A percentile compares a stretch with the other conserved stretches of the same genome.
Evolutionary conservation across 140 eudicot genomes (phyloP).

Genomic region (Flaveria floridana): DNA sequence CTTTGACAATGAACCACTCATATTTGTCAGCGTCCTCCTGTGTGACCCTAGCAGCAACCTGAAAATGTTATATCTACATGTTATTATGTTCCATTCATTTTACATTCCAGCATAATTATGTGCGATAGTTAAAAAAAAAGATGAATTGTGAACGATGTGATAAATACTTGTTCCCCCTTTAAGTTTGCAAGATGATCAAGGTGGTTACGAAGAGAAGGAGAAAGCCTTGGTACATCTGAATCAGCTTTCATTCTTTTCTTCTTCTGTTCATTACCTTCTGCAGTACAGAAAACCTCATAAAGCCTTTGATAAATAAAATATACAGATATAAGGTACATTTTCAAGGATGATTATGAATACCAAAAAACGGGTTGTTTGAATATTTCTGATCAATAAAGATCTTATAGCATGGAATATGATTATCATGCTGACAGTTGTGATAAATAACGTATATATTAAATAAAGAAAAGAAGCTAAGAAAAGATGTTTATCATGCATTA

Average conservation of each 20-base stretch:
- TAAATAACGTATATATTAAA: neutral
- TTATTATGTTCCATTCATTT: slow-evolving; percentile 14
- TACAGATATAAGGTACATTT: neutral
- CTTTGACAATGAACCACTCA: slow-evolving; percentile 95
- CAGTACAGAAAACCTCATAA: slow-evolving; percentile 4
- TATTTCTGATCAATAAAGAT: neutral
- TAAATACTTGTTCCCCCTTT: slow-evolving; percentile 82
- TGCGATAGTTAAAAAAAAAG: neutral
- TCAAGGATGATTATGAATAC: slow-evolving; percentile 7
- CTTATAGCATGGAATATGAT: slow-evolving; percentile 15
- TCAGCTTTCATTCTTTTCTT: slow-evolving; percentile 82
- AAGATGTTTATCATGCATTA: neutral
- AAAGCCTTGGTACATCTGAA: slow-evolving; percentile 64
- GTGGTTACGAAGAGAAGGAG: slow-evolving; percentile 75
- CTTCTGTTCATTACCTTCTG: slow-evolving; percentile 93
- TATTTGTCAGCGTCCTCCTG: slow-evolving; percentile 83
- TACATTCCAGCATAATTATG: slow-evolving; percentile 14
- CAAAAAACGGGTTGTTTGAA: neutral
- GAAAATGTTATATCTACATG: slow-evolving; percentile 24
- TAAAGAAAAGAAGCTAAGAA: neutral
- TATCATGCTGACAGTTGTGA: neutral
- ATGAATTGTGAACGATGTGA: neutral
- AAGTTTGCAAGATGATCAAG: slow-evolving; percentile 74
- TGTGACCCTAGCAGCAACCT: slow-evolving; percentile 94
- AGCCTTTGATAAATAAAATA: neutral